Evolutionary conservation across 129 eudicot species (phyloP), one percentile per base, ranked within the genome.

Genomic region (Smallanthus sonchifolius): DNA sequence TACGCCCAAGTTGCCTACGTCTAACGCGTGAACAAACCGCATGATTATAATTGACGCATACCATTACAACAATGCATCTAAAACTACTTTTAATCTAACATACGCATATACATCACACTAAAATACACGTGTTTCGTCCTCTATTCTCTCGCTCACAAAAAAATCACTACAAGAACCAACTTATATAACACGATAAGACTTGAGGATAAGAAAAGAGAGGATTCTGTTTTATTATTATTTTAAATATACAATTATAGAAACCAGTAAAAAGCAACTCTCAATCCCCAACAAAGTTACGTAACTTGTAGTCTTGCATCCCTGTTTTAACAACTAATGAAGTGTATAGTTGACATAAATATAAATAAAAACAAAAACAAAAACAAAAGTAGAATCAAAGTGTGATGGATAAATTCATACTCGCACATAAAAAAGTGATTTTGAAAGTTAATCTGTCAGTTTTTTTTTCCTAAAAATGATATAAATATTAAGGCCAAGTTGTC

Each of bases 271-370:
- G 75, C 70, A 77, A 57, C 59, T 69, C 69, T 43, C 34, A 77
- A 52, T 10, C 63, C 52, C 63, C 62, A 67, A 47, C 71, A 77
- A 77, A 60, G 76, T 15, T 77, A 32, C 69, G 39, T 51, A 37
- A 78, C 30, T 24, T 24, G 30, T n/a, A n/a, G n/a, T n/a, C 35
- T 70, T 70, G 71, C 66, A 70, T 78, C 65, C 65, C 39, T 78
- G 48, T 62, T 37, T 70, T 78, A 72, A 78, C 82, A 78, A 45
- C 81, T 69, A 67, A 67, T 67, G 45, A 66, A 75, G 72, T 75
- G 52, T 49, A 48, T 73, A 75, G 10, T 75, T 63, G 51, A 74
- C 51, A 45, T 4, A 1, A 38, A 4, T 19, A 60, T 49, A 75
- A 75, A 48, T 24, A 47, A 69, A 34, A 44, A 34, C 54, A 60